Conservation (phyloP, 108 stramenopile species). For the Fragilaria crotonensis region DNA sequence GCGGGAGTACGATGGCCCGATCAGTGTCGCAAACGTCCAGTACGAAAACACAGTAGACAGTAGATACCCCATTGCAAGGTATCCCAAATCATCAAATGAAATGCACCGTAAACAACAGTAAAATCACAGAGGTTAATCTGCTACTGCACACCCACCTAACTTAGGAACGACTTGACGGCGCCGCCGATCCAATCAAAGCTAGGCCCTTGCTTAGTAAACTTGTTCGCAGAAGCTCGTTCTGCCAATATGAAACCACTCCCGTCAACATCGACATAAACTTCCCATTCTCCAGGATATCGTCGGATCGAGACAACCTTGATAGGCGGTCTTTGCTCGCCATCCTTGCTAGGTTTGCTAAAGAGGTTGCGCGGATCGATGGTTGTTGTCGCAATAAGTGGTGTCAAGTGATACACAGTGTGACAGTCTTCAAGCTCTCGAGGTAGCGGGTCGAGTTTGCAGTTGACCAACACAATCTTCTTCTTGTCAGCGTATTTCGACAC, state of each 20-base stretch:
- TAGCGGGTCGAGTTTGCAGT: constrained; percentile 31
- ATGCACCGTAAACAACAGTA: no score
- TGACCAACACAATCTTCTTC: constrained; percentile 40
- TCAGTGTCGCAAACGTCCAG: no score
- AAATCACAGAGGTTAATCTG: no score
- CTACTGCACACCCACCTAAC: no score
- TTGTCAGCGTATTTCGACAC: constrained; percentile 16
- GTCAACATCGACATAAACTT: constrained; percentile 33
- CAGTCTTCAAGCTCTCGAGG: constrained; percentile 30
- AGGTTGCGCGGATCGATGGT: neutral
- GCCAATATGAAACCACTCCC: constrained; percentile 43
- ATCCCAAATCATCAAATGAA: no score
- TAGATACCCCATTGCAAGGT: no score
- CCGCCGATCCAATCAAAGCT: constrained; percentile 2
- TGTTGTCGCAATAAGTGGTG: constrained; percentile 31
- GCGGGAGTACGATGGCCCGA: no score
- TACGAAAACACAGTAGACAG: no score
- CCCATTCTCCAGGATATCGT: constrained; percentile 45
- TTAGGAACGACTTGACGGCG: neutral
- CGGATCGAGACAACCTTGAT: constrained; percentile 39
- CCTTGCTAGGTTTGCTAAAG: neutral
- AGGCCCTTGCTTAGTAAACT: constrained; percentile 1
- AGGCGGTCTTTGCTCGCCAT: neutral
- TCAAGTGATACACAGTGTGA: constrained; percentile 34
- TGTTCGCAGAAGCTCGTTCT: constrained; percentile 7